Evolutionary conservation across 2,329 filamentous ascomycete genomes (phyloP), one percentile per base, ranked within the genome.

Genomic region (Pseudogymnoascus sp.): DNA sequence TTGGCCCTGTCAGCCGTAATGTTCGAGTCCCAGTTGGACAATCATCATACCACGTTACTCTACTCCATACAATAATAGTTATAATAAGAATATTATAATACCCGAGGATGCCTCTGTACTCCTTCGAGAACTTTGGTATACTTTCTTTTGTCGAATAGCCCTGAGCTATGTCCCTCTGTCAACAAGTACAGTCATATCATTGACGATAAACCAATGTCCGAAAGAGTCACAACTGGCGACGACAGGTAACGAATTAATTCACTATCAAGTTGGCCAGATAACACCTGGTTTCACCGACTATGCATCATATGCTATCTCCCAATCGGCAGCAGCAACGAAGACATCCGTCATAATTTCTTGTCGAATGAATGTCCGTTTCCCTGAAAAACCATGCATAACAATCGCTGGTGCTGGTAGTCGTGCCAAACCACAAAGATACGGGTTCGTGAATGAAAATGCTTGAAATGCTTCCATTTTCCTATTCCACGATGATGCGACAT

Each of bases 391-490:
- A 30, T 13, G 26, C 45, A 52, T 13, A 19, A 52, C 45, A 52
- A 52, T 33, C 15, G 45, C 15, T 52, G 45, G 26, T 52, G n/a
- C 26, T 18, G 15, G 15, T 18, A 15, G 18, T 26, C 45, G 30
- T 52, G 15, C 45, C 15, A 33, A 33, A 52, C 45, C 45, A 13
- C 45, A 52, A 33, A 52, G 45, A 52, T 52, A 52, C 30, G 23
- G 45, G 10, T 26, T 15, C 26, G 26, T 33, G 26, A 52, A 33
- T 18, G n/a, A 52, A 4, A 12, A 33, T 33, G 45, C 45, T 30
- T 52, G 26, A 52, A 12, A 52, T 52, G 45, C 45, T 52, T 15
- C 45, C 45, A 52, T 52, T 52, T 13, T 18, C 45, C n/a, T 52
- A 9, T 12, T 18, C 45, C 45, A 33, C 45, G 26, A 52, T 26